Evolutionary conservation across 148 eudicot species (phyloP).

Genomic region (Arbutus unedo): DNA sequence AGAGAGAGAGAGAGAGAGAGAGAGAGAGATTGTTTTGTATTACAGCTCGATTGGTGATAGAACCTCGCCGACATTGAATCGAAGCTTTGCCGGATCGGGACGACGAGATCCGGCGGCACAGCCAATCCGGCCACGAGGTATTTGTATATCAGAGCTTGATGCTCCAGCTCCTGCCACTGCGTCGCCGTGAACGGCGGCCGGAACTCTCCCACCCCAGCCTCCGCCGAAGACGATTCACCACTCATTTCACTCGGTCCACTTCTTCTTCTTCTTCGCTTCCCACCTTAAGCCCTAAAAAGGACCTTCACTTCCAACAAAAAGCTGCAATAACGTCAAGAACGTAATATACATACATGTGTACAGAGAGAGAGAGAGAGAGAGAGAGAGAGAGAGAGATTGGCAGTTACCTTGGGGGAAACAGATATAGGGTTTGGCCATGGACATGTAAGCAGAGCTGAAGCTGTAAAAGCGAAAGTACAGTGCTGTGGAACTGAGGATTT

Average conservation of each 20-base stretch:
- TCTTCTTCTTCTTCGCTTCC: not conserved
- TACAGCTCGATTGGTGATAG: constrained; percentile 40
- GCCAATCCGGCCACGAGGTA: constrained; percentile 44
- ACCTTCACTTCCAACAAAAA: constrained; percentile 10
- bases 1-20: not conserved
- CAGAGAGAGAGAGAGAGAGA: not conserved
- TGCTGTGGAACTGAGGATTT: not conserved
- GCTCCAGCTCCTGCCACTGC: constrained; percentile 60
- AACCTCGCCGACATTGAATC: constrained; percentile 44
- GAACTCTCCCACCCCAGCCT: constrained; percentile 25
- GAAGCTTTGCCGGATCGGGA: constrained; percentile 43
- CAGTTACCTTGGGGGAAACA: constrained; percentile 33
- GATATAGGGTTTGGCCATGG: constrained; percentile 46
- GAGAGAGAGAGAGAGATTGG: not conserved
- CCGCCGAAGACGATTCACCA: constrained; percentile 27
- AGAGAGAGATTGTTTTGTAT: not conserved
- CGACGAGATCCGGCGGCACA: constrained; percentile 44
- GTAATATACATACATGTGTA: not conserved
- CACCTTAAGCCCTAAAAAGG: not conserved
- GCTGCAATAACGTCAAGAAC: not conserved
- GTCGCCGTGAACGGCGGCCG: constrained; percentile 47
- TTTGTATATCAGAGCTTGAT: constrained; percentile 51
- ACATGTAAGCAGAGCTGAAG: constrained; percentile 11
- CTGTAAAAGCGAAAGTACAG: not conserved
- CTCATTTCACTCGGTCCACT: constrained; percentile 25